Base-by-base conservation (phyloP, 129 eudicot species). In the Glebionis coronaria region DNA sequence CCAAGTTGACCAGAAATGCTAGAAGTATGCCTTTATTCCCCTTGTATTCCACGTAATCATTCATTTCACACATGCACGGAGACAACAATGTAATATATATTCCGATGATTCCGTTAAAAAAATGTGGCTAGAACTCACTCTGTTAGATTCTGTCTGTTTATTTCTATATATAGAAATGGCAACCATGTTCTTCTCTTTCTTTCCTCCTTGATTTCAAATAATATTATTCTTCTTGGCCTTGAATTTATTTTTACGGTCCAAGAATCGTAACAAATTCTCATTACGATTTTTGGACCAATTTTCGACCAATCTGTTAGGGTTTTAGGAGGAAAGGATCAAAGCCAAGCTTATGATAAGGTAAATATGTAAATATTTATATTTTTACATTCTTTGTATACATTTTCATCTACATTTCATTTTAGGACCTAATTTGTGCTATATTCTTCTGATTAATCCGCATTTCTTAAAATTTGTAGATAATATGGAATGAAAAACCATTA, bases 271-370 rank as follows among this genome's bases (percentile, higher is more conserved):
- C 35, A 38, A 21, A n/a, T 59, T 35, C 73, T 21, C 27, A 61
- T 61, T 55, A 69, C 55, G 78, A 77, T 85, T 86, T 86, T 86
- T 86, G 93, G 93, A 85, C 77, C 92, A 79, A 70, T 69, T 72
- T 68, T 70, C 67, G 20, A 80, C 61, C 63, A 23, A 61, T 58
- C 78, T 27, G 13, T 27, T 57, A 63, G 81, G 74, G 72, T 65
- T 79, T 79, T 73, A 69, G 54, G 66, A 60, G 21, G 50, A 38
- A 72, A 67, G 75, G 63, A 66, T 73, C 60, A 7, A 47, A 9
- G 54, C 11, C 58, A 67, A 42, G 25, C 56, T 56, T 64, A 65
- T 66, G 53, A 71, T 42, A 15, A 9, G 58, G 69, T 70, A 27
- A 28, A n/a, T 57, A 12, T 73, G 68, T 27, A 4, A 18, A 38